These are phyloP conservation scores for Ophidiomyces ophidiicola DNA, from an alignment of 2,329 filamentous ascomycete genomes.

Conservation along the genomic window DNA sequence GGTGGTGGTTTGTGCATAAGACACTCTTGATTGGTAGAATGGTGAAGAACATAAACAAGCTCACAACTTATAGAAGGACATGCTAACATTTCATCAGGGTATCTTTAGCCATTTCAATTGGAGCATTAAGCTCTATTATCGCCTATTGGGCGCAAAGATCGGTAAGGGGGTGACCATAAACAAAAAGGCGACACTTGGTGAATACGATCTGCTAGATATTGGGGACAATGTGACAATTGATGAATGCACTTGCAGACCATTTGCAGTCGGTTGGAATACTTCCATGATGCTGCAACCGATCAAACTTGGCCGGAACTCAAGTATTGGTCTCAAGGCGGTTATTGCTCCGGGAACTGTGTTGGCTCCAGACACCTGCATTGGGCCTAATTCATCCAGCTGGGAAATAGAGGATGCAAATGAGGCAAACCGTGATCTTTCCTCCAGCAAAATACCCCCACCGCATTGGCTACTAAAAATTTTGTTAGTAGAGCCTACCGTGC, in stretches of 20 bases:
- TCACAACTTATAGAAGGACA: neutral
- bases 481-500: neutral
- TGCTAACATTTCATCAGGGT: slow-evolving; percentile 1
- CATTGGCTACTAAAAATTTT: slow-evolving; percentile 1
- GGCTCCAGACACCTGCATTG: neutral
- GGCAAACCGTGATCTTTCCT: neutral
- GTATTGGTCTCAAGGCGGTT: slow-evolving; percentile 3
- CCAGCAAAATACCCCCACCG: slow-evolving; percentile 1
- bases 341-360: slow-evolving; percentile 2
- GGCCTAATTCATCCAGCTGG: slow-evolving; percentile 7
- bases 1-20: slow-evolving; percentile 6
- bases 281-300: slow-evolving; percentile 5
- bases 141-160: neutral
- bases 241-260: slow-evolving; percentile 3
- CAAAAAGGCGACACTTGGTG: neutral
- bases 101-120: slow-evolving; percentile 1
- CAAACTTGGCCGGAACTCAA: neutral
- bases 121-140: slow-evolving; percentile 2
- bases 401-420: slow-evolving; percentile 4
- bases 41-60: neutral
- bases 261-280: slow-evolving; percentile 1
- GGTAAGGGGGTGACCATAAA: slow-evolving; percentile 2
- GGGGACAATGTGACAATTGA: slow-evolving; percentile 2
- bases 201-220: slow-evolving; percentile 5
- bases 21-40: slow-evolving; percentile 1